These are phyloP conservation scores for Yamadazyma laniorum DNA, from an alignment of 805 yeast species.

Conservation along the genomic window DNA sequence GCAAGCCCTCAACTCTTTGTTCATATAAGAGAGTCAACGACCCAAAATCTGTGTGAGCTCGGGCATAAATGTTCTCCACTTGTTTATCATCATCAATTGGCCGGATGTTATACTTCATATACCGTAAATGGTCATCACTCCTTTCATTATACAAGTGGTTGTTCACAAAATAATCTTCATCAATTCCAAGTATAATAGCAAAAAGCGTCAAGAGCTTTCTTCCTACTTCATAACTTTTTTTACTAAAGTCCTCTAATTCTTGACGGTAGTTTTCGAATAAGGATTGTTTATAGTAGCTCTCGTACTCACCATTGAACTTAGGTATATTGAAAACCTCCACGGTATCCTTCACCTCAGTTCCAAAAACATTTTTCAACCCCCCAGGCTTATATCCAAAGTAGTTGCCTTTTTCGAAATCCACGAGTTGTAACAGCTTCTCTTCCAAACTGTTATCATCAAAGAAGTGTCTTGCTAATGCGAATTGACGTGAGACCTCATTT, in stretches of 20 bases:
- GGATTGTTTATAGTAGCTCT: conserved; percentile 16
- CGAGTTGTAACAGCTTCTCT: conserved; percentile 24
- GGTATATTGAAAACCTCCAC: conserved; percentile 32
- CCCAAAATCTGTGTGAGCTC: conserved; percentile 39
- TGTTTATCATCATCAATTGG: conserved; percentile 26
- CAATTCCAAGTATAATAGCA: conserved; percentile 33
- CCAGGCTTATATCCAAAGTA: conserved; percentile 33
- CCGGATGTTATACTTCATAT: conserved; percentile 33
- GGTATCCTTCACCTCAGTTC: conserved; percentile 27
- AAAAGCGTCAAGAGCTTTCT: conserved; percentile 22
- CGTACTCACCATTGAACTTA: conserved; percentile 24
- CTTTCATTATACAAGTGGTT: conserved; percentile 31
- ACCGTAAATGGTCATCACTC: conserved; percentile 34
- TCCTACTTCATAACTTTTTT: conserved; percentile 18
- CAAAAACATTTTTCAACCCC: conserved; percentile 30
- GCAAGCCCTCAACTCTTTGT: conserved; percentile 37
- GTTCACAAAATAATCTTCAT: conserved; percentile 29
- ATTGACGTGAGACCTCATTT: conserved; percentile 24
- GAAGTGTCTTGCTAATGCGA: conserved; percentile 27
- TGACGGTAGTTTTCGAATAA: conserved; percentile 20
- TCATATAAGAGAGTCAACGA: conserved; percentile 33
- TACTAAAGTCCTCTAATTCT: conserved; percentile 21
- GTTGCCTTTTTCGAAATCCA: conserved; percentile 27
- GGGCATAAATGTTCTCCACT: conserved; percentile 30
- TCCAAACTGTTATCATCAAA: conserved; percentile 23